Evolutionary conservation across 371 early-diverging fungal genomes (phyloP).

Genomic region (Syncephalastrum racemosum): DNA sequence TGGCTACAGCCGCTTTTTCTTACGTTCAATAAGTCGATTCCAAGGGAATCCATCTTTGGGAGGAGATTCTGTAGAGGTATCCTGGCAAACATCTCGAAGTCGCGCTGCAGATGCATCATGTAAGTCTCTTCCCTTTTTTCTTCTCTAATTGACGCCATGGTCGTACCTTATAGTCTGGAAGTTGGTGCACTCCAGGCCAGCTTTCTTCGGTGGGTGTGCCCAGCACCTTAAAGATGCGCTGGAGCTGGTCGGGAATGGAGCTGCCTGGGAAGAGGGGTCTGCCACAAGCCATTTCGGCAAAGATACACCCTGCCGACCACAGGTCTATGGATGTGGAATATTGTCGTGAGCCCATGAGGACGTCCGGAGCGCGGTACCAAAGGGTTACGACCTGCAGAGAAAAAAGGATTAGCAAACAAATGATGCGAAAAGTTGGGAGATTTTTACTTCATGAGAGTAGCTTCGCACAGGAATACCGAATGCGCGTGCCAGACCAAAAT

Average conservation of each 20-base stretch:
- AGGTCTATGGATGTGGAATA: constrained; percentile 98
- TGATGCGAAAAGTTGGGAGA: not conserved
- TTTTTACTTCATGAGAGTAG: constrained; percentile 95
- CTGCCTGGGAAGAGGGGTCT: constrained; percentile 96
- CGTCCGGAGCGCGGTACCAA: constrained; percentile 99
- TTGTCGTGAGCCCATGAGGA: constrained; percentile 96
- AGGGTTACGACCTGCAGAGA: constrained; percentile 81
- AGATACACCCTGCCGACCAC: constrained; percentile 99
- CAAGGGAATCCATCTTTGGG: constrained; percentile 80
- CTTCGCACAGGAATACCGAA: constrained; percentile 97
- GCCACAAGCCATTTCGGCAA: constrained; percentile 90
- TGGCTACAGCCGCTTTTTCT: no score
- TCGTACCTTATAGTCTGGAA: constrained; percentile 84
- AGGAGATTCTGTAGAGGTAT: constrained; percentile 69
- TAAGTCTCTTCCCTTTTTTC: constrained; percentile 18
- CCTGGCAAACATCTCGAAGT: constrained; percentile 74
- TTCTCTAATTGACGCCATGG: not conserved
- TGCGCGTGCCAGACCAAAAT: constrained; percentile 97
- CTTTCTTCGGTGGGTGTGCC: constrained; percentile 88
- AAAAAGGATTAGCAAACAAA: constrained; percentile 18
- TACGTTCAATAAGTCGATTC: constrained; percentile 77
- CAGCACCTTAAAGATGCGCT: constrained; percentile 86
- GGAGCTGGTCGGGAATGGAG: constrained; percentile 86
- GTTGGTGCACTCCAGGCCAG: constrained; percentile 92
- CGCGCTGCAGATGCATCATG: constrained; percentile 33